Conservation (phyloP, 345 rosid genomes). For the Brassica napus region DNA sequence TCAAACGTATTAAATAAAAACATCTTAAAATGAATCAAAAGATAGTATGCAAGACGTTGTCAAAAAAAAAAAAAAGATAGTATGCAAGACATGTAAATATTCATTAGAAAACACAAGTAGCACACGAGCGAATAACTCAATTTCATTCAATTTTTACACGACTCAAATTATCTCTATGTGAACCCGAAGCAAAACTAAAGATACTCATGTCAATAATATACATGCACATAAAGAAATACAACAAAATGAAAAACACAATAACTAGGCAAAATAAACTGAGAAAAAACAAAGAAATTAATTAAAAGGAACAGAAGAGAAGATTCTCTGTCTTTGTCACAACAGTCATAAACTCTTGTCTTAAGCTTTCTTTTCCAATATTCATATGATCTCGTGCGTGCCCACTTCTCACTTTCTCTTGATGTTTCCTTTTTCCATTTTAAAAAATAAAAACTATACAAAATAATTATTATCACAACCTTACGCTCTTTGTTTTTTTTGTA, state of each 20-base stretch:
- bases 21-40: no score
- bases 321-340: slow-evolving; percentile 52
- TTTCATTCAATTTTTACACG: slow-evolving; percentile 4
- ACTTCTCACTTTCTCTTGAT: slow-evolving; percentile 29
- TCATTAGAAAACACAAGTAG: background rate
- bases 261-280: background rate
- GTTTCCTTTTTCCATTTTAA: slow-evolving; percentile 4
- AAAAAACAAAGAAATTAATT: slow-evolving; percentile 14
- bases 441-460: background rate
- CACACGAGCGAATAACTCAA: background rate
- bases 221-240: slow-evolving; percentile 11
- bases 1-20: no score
- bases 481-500: slow-evolving; percentile 15
- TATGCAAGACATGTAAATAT: no score
- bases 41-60: no score
- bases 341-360: slow-evolving; percentile 43
- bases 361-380: slow-evolving; percentile 27
- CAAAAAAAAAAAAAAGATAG: no score
- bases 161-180: slow-evolving; percentile 8
- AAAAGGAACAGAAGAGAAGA: slow-evolving; percentile 36
- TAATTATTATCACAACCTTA: slow-evolving; percentile 25
- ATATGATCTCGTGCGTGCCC: slow-evolving; percentile 45
- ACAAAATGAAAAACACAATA: background rate
- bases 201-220: slow-evolving; percentile 13
- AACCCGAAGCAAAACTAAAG: slow-evolving; percentile 31